Conservation (phyloP, 1,284 basidiomycete genomes). For the Pterulicium gracile region DNA sequence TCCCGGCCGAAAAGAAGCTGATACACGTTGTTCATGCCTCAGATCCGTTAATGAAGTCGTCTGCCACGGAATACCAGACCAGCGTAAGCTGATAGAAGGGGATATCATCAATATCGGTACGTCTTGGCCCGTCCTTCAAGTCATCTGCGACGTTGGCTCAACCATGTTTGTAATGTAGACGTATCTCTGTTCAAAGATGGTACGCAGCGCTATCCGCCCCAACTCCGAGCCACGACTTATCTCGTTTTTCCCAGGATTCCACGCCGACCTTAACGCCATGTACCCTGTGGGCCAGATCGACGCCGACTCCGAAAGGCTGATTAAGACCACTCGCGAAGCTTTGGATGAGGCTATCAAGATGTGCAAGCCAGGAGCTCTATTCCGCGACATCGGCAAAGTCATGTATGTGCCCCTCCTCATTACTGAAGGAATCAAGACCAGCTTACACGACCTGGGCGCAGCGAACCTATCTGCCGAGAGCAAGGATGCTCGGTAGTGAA, state of each 20-base stretch:
- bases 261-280: constrained; percentile 85
- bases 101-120: constrained; percentile 90
- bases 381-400: constrained; percentile 73
- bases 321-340: constrained; percentile 70
- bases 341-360: constrained; percentile 82
- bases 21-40: constrained; percentile 1
- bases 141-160: constrained; percentile 2
- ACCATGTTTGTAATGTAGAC: constrained; percentile 26
- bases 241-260: constrained; percentile 62
- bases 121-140: constrained; percentile 11
- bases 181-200: constrained; percentile 62
- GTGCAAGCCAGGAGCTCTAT: constrained; percentile 84
- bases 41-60: constrained; percentile 94
- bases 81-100: constrained; percentile 76
- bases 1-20: constrained; percentile 1
- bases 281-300: constrained; percentile 85
- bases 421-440: background rate
- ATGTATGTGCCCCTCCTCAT: constrained; percentile 43
- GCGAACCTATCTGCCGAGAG: constrained; percentile 73
- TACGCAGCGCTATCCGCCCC: constrained; percentile 16
- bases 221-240: too few relatives aligned
- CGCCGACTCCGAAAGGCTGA: constrained; percentile 72
- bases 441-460: constrained; percentile 17
- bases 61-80: constrained; percentile 94
- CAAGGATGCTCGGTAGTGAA: constrained; percentile 80